Percentiles rank a stretch among this genome's conserved stretches.
phyloP scores from a whole-genome alignment of 2,329 filamentous ascomycete species.

The Elsinoe perseae region DNA sequence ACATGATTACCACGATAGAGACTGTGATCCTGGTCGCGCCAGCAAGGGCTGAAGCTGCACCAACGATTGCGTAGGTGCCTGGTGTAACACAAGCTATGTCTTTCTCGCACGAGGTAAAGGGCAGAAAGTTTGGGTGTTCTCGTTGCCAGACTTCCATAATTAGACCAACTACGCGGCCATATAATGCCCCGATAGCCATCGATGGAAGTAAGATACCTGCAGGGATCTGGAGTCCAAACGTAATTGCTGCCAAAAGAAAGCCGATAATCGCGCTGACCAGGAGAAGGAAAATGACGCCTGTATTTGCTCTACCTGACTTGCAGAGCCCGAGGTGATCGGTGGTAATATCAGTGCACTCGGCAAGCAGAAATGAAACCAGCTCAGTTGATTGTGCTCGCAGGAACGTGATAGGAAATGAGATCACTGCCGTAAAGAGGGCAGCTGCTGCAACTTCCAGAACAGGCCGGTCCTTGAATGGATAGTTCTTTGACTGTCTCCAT shows the following conservation, averaged over 20 bases:
- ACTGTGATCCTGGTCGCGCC: conserved; percentile 95
- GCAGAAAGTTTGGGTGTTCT: conserved; percentile 65
- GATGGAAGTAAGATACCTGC: conserved; percentile 93
- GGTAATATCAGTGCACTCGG: conserved; percentile 73
- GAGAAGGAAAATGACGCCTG: conserved; percentile 73
- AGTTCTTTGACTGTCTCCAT: conserved; percentile 63
- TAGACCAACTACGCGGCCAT: conserved; percentile 81
- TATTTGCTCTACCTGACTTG: conserved; percentile 74
- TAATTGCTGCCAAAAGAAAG: conserved; percentile 76
- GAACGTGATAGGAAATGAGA: conserved; percentile 95
- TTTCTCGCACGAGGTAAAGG: conserved; percentile 74
- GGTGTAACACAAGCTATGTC: conserved; percentile 85
- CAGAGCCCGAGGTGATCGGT: conserved; percentile 89
- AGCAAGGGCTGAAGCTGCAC: conserved; percentile 85
- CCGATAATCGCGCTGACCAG: conserved; percentile 75
- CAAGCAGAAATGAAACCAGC: conserved; percentile 83
- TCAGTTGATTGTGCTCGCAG: conserved; percentile 90
- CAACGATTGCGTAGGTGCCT: conserved; percentile 92
- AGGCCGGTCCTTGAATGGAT: conserved; percentile 59
- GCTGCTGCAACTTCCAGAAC: conserved; percentile 73
- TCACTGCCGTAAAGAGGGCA: conserved; percentile 70
- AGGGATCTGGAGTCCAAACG: conserved; percentile 89
- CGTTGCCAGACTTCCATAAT: conserved; percentile 81
- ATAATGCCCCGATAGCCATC: conserved; percentile 88
- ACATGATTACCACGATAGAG: conserved; percentile 98